These are phyloP conservation scores for Serendipita indica DNA, from an alignment of 768 basidiomycete genomes.

Conservation along the genomic window DNA sequence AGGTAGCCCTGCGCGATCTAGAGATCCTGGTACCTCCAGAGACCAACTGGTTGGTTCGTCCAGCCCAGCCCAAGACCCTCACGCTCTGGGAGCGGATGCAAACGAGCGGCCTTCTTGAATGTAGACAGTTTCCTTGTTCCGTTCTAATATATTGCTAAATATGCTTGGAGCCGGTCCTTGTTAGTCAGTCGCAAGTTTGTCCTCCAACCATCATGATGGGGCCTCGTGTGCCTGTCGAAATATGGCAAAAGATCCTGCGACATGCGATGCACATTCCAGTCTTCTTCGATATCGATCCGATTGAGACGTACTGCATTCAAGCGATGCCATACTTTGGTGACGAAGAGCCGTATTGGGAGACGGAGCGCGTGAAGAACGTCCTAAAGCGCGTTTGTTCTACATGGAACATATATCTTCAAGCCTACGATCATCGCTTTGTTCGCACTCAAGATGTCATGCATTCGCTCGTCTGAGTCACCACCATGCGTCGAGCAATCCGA, in stretches of 20 bases:
- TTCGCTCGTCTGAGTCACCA: neutral
- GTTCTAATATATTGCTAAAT: no score
- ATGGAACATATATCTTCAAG: neutral
- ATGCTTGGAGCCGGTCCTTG: no score
- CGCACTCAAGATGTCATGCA: neutral
- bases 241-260: neutral
- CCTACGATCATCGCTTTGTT: neutral
- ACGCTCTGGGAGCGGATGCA: no score
- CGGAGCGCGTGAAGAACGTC: neutral
- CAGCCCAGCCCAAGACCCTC: no score
- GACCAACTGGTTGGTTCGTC: no score
- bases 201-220: no score
- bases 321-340: no score
- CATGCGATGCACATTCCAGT: neutral
- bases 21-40: no score
- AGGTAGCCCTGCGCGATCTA: neutral
- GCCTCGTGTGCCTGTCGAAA: neutral
- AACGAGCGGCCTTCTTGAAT: no score
- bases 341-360: neutral
- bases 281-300: neutral
- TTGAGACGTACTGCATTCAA: neutral
- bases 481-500: neutral
- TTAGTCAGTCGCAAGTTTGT: no score
- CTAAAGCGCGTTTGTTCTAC: neutral
- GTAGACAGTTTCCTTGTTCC: no score